Conservation (phyloP, 2,329 filamentous ascomycete species). For the Penicillium psychrosexuale region DNA sequence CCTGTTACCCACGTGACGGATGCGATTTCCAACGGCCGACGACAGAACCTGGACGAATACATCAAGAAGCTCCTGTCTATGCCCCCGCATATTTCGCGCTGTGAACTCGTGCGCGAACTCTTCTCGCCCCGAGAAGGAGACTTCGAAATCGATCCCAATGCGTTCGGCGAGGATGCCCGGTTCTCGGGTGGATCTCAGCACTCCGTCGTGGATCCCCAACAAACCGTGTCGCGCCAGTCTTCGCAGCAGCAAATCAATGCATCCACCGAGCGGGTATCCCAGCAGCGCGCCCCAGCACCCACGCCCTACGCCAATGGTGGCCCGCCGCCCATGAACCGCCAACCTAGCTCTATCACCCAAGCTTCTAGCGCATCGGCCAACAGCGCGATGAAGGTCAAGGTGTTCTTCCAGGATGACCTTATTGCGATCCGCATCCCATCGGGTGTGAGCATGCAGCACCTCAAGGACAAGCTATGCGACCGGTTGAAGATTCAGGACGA, state of each 20-base stretch:
- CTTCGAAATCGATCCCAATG: slow-evolving; percentile 80
- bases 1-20: slow-evolving; percentile 98
- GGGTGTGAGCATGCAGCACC: slow-evolving; percentile 71
- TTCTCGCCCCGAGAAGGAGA: slow-evolving; percentile 88
- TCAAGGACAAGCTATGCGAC: slow-evolving; percentile 81
- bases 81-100: slow-evolving; percentile 78
- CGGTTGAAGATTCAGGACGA: slow-evolving; percentile 76
- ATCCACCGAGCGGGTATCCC: slow-evolving; percentile 34
- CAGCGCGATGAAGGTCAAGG: slow-evolving; percentile 82
- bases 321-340: slow-evolving; percentile 46
- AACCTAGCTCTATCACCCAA: slow-evolving; percentile 54
- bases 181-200: slow-evolving; percentile 68
- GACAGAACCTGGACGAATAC: slow-evolving; percentile 91
- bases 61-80: slow-evolving; percentile 86
- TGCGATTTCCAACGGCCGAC: slow-evolving; percentile 86
- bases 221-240: slow-evolving; percentile 62
- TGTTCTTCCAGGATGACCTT: slow-evolving; percentile 87
- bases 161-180: slow-evolving; percentile 66
- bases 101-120: slow-evolving; percentile 80
- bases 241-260: slow-evolving; percentile 64
- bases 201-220: slow-evolving; percentile 62
- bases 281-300: slow-evolving; percentile 40
- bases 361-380: slow-evolving; percentile 38
- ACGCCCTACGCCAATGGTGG: slow-evolving; percentile 34
- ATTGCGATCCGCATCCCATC: slow-evolving; percentile 85